Evolutionary conservation across 1,284 basidiomycete genomes (phyloP).

Genomic region (Heterobasidion occidentale): DNA sequence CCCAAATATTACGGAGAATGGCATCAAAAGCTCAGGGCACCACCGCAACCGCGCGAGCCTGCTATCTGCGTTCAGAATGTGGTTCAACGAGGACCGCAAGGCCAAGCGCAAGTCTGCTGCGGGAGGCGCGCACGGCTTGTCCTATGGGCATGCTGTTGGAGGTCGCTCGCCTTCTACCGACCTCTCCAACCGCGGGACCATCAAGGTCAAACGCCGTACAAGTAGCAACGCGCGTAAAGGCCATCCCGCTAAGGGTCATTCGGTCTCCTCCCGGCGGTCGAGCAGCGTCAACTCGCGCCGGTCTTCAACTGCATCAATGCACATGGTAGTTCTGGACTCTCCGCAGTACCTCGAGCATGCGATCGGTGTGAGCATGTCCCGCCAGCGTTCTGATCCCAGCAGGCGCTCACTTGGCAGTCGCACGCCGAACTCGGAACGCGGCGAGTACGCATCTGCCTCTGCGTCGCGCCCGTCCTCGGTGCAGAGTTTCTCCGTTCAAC

Average conservation of each 20-base stretch:
- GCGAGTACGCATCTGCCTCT: conserved; percentile 39
- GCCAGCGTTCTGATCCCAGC: conserved; percentile 38
- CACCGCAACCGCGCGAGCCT: conserved; percentile 60
- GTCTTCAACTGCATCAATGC: conserved; percentile 61
- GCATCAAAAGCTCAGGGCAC: conserved; percentile 22
- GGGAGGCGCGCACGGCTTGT: conserved; percentile 13
- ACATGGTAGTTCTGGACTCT: conserved; percentile 51
- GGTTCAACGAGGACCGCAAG: conserved; percentile 77
- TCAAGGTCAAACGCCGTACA: conserved; percentile 43
- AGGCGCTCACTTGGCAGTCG: conserved; percentile 63
- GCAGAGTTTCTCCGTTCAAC: conserved; percentile 51
- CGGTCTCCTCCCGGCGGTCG: conserved; percentile 66
- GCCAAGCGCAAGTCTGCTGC: conserved; percentile 42
- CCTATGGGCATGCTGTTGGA: conserved; percentile 7
- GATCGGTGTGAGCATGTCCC: conserved; percentile 18
- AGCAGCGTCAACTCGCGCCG: conserved; percentile 77
- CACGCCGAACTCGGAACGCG: conserved; percentile 73
- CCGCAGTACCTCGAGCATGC: conserved; percentile 39
- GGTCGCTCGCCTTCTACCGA: conserved; percentile 7
- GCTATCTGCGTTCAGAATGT: conserved; percentile 63
- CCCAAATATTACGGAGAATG: conserved; percentile 39
- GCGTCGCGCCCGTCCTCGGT: conserved; percentile 66
- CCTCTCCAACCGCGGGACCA: conserved; percentile 23
- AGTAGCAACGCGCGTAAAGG: conserved; percentile 31
- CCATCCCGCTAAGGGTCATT: conserved; percentile 52